Base-by-base conservation (phyloP, 2,329 filamentous ascomycete genomes). In the Fusarium globosum region DNA sequence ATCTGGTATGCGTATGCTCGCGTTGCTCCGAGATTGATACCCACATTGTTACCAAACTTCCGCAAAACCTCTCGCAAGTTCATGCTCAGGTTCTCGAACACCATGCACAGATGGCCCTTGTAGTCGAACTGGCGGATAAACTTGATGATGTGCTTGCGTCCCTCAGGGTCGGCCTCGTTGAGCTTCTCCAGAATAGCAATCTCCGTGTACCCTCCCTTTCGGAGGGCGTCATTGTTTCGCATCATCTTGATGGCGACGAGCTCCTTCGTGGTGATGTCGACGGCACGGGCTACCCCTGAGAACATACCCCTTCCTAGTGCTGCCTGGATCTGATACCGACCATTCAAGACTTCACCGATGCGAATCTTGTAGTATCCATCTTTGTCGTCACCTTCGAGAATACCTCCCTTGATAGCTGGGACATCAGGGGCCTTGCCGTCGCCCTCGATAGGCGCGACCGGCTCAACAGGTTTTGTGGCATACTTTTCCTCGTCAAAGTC, bases 161-260 rank as follows among this genome's bases (percentile, higher is more conserved):
- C 93, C 33, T 97, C 94, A 1, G 93, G 91, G 80, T 99, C 96
- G 36, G 93, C 91, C 52, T 92, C 91, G 77, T 93, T 94, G 62
- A 99, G 89, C 79, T 96, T 95, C 80, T 96, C 90, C 52, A 99
- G 84, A 73, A 98, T 97, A 46, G 94, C 93, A 80, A 98, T 97
- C 81, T 99, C 96, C 66, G 96, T 98, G 82, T 95, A 91, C 26
- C 95, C 96, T 51, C 95, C 95, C 82, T 97, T 98, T 75, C 91
- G 89, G 81, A 98, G 92, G 18, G 94, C 93, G 79, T 97, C 95
- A 78, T 99, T 98, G 82, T 97, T 97, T 72, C 96, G 93, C 83
- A 98, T 97, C 77, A 99, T 96, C 84, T 99, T 99, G 87, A 99
- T 93, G 30, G 96, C 96, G 38, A 98, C 95, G n/a, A 93, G 82